Evolutionary conservation across 164 flowering plant species (phyloP).

Genomic region (Houttuynia cordata): DNA sequence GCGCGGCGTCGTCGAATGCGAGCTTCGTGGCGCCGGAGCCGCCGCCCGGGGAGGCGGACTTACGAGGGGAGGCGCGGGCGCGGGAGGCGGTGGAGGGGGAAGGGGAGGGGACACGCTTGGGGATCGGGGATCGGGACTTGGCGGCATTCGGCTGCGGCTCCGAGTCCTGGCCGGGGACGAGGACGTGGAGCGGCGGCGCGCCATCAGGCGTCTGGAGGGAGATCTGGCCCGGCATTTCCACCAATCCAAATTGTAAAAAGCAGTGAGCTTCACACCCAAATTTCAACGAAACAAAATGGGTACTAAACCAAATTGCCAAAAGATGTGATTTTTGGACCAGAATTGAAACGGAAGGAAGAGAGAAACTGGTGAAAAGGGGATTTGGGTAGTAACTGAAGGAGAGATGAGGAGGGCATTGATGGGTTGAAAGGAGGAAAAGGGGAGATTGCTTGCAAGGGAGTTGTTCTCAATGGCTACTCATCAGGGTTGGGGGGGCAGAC

Average conservation of each 20-base stretch:
- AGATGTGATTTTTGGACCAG: neutral
- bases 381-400: neutral
- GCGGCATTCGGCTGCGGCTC: constrained; percentile 10
- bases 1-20: constrained; percentile 42
- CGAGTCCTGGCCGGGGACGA: constrained; percentile 12
- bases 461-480: neutral
- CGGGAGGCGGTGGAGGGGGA: constrained; percentile 64
- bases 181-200: constrained; percentile 9
- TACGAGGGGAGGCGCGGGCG: constrained; percentile 37
- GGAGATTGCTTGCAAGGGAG: constrained; percentile 10
- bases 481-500: neutral
- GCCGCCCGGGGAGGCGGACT: constrained; percentile 39
- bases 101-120: constrained; percentile 51
- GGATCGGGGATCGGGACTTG: constrained; percentile 32
- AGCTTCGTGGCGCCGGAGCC: constrained; percentile 7
- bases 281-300: too few species aligned
- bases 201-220: constrained; percentile 15
- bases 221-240: constrained; percentile 13
- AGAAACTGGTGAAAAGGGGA: too few species aligned
- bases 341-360: too few species aligned
- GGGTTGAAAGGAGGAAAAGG: constrained; percentile 1
- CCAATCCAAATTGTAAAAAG: neutral
- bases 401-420: neutral
- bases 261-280: too few species aligned
- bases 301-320: too few species aligned